Evolutionary conservation across 768 basidiomycete species (phyloP).

Genomic region (Crucibulum laeve): DNA sequence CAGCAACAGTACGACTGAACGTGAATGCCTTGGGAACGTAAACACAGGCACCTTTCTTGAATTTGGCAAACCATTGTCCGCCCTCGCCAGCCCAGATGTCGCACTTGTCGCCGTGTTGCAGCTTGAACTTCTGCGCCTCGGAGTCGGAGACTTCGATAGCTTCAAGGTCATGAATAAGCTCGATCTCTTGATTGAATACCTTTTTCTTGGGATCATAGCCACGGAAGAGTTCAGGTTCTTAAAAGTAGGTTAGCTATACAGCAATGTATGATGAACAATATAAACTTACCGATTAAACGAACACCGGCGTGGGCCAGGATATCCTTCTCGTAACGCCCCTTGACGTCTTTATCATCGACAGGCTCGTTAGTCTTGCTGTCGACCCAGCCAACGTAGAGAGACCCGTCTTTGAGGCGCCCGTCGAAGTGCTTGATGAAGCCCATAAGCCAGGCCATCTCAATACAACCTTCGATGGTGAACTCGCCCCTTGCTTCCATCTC

Average conservation of each 20-base stretch:
- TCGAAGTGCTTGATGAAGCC: slow-evolving; percentile 98
- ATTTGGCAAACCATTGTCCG: slow-evolving; percentile 96
- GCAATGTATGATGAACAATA: not conserved
- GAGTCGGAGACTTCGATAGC: slow-evolving; percentile 88
- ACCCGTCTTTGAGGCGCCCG: slow-evolving; percentile 89
- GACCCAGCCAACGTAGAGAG: slow-evolving; percentile 96
- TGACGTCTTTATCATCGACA: slow-evolving; percentile 96
- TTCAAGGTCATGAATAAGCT: slow-evolving; percentile 94
- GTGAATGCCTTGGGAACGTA: slow-evolving; percentile 92
- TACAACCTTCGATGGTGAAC: slow-evolving; percentile 95
- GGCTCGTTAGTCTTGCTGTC: slow-evolving; percentile 91
- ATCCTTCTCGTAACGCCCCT: slow-evolving; percentile 91
- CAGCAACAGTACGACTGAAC: slow-evolving; percentile 92
- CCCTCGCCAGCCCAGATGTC: slow-evolving; percentile 91
- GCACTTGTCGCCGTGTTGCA: slow-evolving; percentile 94
- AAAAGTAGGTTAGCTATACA: slow-evolving; percentile 10
- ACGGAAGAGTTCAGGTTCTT: slow-evolving; percentile 96
- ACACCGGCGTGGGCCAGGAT: slow-evolving; percentile 90
- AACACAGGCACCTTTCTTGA: slow-evolving; percentile 96
- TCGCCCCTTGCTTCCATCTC: slow-evolving; percentile 99
- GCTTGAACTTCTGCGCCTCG: slow-evolving; percentile 94
- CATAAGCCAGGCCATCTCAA: slow-evolving; percentile 99
- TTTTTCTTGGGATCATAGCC: slow-evolving; percentile 99
- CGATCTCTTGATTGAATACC: slow-evolving; percentile 94
- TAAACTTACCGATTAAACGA: slow-evolving; percentile 78